phyloP scores from a whole-genome alignment of 2,329 filamentous ascomycete species.

The Curvularia lunata region DNA sequence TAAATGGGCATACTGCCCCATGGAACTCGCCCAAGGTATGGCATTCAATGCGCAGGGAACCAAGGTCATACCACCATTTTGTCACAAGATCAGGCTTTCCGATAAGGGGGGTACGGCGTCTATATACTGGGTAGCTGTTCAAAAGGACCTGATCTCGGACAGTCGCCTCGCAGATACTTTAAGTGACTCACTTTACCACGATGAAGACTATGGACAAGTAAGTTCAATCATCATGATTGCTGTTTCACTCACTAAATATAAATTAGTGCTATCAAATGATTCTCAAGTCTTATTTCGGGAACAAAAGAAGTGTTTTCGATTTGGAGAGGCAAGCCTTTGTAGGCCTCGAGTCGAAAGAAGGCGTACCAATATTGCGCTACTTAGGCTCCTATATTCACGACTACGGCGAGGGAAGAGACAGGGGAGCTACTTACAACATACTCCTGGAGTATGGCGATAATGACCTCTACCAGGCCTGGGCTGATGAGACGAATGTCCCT shows the following conservation, averaged over 20 bases:
- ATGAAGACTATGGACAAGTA: background rate
- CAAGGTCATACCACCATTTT: background rate
- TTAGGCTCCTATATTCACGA: constrained; percentile 35
- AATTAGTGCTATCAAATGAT: constrained; percentile 35
- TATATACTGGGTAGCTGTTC: background rate
- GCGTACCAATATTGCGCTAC: constrained; percentile 37
- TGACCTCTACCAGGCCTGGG: constrained; percentile 44
- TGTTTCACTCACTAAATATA: background rate
- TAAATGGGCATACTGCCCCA: background rate
- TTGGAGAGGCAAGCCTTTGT: constrained; percentile 41
- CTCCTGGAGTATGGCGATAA: constrained; percentile 47
- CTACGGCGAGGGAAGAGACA: constrained; percentile 1
- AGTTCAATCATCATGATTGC: too few relatives aligned
- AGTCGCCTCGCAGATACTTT: background rate
- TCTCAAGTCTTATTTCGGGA: constrained; percentile 35
- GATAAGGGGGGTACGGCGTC: background rate
- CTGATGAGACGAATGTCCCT: constrained; percentile 27
- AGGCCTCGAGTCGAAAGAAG: constrained; percentile 22
- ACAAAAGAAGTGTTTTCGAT: constrained; percentile 28
- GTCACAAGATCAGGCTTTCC: background rate
- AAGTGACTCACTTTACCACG: background rate
- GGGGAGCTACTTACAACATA: constrained; percentile 31
- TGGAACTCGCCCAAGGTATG: background rate
- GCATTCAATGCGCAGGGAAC: background rate
- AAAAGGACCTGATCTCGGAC: background rate